Evolutionary conservation across 768 basidiomycete genomes (phyloP).

Genomic region (Harrya chromipes): DNA sequence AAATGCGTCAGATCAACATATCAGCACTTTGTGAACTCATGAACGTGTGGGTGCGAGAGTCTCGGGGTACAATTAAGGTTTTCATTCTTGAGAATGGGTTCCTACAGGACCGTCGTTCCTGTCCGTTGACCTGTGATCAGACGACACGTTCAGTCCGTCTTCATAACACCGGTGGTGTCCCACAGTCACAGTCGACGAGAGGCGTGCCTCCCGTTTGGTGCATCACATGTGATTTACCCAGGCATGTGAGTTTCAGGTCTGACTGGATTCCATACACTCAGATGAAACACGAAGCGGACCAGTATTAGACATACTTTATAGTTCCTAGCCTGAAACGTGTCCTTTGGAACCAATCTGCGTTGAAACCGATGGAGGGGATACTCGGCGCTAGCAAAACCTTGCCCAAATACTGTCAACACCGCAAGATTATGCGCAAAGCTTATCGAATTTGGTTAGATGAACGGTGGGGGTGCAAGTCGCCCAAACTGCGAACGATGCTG

Average conservation of each 20-base stretch:
- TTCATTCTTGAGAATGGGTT: constrained; percentile 6
- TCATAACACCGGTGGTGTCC: neutral
- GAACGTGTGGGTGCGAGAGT: constrained; percentile 10
- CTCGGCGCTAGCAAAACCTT: neutral
- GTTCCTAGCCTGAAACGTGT: neutral
- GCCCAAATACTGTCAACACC: constrained; percentile 4
- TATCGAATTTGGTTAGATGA: constrained; percentile 23
- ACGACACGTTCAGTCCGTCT: constrained; percentile 1
- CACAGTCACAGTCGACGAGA: neutral
- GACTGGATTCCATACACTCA: neutral
- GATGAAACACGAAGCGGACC: neutral
- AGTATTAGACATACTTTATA: neutral
- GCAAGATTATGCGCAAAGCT: neutral
- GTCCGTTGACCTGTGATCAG: constrained; percentile 1
- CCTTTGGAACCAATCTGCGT: neutral
- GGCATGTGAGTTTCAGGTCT: constrained; percentile 1
- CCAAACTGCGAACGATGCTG: neutral
- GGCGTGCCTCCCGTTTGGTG: neutral
- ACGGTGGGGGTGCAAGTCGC: neutral
- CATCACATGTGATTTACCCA: constrained; percentile 6
- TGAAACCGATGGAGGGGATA: neutral
- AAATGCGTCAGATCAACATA: constrained; percentile 12
- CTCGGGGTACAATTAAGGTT: neutral
- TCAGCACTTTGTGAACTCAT: neutral
- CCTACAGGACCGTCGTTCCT: constrained; percentile 1